Conservation (phyloP, 768 basidiomycete species). For the Tylopilus sp. region DNA sequence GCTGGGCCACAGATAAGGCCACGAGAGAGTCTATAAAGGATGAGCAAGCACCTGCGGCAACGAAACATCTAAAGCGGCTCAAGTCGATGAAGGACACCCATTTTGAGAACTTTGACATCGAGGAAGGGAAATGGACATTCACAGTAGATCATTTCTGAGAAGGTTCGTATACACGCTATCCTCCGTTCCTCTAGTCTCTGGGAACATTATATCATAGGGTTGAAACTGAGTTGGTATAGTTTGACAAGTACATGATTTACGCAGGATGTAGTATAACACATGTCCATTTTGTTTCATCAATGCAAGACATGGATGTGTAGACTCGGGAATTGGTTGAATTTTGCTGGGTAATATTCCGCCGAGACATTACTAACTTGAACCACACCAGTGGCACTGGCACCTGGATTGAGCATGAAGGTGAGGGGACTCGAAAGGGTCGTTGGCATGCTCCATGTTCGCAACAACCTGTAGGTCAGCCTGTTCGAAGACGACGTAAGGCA, state of each 20-base stretch:
- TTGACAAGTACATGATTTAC: conserved; percentile 4
- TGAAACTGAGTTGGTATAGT: neutral
- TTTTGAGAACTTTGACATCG: conserved; percentile 77
- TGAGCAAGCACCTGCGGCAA: conserved; percentile 58
- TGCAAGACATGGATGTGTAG: too few species aligned
- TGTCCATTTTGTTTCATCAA: conserved; percentile 20
- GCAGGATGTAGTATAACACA: conserved; percentile 12
- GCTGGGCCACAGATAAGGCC: conserved; percentile 90
- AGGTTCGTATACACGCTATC: neutral
- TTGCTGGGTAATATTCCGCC: too few species aligned
- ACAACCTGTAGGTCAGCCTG: conserved; percentile 17
- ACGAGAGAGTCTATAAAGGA: conserved; percentile 90
- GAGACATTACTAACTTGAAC: too few species aligned
- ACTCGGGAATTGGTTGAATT: too few species aligned
- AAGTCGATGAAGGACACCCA: conserved; percentile 82
- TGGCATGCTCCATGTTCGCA: too few species aligned
- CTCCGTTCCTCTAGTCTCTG: neutral
- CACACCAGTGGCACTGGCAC: neutral
- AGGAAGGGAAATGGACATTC: conserved; percentile 90
- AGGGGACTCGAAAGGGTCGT: too few species aligned
- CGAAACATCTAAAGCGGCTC: conserved; percentile 76
- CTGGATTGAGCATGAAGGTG: conserved; percentile 15
- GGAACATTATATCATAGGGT: conserved; percentile 10
- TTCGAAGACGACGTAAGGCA: conserved; percentile 44
- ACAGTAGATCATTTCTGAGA: conserved; percentile 89